Conservation (phyloP, 106 monocot species). For the Acorus calamus region DNA sequence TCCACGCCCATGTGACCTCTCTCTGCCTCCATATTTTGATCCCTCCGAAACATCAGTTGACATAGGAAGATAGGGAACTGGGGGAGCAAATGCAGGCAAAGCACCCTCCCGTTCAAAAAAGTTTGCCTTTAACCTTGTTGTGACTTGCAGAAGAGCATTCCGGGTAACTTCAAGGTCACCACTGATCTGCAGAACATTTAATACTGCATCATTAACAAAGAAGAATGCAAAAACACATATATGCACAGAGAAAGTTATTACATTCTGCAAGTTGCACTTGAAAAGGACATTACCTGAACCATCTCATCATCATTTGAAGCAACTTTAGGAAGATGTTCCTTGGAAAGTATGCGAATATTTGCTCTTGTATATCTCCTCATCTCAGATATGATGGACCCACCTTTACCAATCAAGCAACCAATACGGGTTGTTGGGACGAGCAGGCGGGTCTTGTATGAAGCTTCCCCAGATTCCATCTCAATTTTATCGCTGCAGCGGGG, state of each 20-base stretch:
- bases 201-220: no score
- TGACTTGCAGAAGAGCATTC: conserved; percentile 76
- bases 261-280: neutral
- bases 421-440: conserved; percentile 89
- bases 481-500: conserved; percentile 82
- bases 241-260: no score
- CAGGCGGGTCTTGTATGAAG: conserved; percentile 67
- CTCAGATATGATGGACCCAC: conserved; percentile 83
- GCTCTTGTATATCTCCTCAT: conserved; percentile 79
- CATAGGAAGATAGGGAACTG: conserved; percentile 44
- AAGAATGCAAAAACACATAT: no score
- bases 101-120: conserved; percentile 76
- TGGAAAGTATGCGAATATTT: conserved; percentile 86
- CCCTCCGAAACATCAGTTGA: conserved; percentile 30
- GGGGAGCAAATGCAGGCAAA: conserved; percentile 33
- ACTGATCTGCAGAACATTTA: conserved; percentile 48
- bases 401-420: conserved; percentile 97
- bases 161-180: conserved; percentile 77
- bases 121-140: conserved; percentile 78
- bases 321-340: conserved; percentile 89
- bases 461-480: conserved; percentile 63
- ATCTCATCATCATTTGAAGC: conserved; percentile 93
- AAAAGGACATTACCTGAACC: conserved; percentile 64
- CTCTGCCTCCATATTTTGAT: conserved; percentile 53
- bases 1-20: conserved; percentile 38